These are phyloP conservation scores for Cutaneotrichosporon mucoides DNA, from an alignment of 1,284 basidiomycete species.

Conservation along the genomic window DNA sequence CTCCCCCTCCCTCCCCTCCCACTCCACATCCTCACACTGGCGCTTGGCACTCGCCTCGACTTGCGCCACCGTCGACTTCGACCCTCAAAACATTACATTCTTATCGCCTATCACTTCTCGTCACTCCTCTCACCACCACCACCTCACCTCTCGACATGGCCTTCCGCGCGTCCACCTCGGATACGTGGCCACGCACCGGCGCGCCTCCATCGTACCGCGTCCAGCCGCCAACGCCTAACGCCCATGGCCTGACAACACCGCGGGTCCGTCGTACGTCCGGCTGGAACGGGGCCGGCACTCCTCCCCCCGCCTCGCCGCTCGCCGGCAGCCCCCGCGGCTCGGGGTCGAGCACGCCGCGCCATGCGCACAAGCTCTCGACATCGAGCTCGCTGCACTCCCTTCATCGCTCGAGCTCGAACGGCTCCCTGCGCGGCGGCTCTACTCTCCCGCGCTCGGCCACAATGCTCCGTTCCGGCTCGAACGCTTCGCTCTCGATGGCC, in stretches of 20 bases:
- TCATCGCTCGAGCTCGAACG: neutral
- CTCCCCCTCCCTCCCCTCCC: neutral
- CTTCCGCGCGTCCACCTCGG: neutral
- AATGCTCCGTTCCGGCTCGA: too few species aligned
- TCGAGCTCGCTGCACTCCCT: neutral
- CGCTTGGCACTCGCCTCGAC: too few species aligned
- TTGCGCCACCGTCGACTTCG: too few species aligned
- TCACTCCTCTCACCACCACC: neutral
- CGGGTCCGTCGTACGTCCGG: neutral
- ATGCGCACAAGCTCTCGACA: neutral
- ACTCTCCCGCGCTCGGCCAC: neutral
- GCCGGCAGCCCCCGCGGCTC: neutral
- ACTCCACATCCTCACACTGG: too few species aligned
- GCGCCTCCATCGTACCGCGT: neutral
- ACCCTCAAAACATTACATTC: too few species aligned
- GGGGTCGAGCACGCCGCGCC: neutral
- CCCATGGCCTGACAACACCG: neutral
- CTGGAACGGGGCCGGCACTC: neutral
- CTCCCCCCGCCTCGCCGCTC: neutral
- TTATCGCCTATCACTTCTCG: too few species aligned
- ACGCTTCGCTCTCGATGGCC: neutral
- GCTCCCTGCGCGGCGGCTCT: neutral
- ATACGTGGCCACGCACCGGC: slow-evolving; percentile 1
- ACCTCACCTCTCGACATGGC: too few species aligned
- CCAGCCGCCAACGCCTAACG: neutral